Base-by-base conservation (phyloP, 495 filamentous ascomycete species). In the Penicillium bovifimosum region DNA sequence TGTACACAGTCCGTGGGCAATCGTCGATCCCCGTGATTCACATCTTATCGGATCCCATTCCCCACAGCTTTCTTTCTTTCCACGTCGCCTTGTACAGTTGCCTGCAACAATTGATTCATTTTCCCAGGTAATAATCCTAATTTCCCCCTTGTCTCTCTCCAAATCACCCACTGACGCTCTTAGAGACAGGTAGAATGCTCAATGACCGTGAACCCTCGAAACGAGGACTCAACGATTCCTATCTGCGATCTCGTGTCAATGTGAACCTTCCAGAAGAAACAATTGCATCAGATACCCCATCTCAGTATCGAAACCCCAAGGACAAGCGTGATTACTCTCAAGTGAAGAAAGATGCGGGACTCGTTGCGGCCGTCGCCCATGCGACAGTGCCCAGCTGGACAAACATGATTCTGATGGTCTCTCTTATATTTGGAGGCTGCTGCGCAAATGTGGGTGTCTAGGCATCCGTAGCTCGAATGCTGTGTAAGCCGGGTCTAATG, bases 351-450 rank as follows among this genome's bases (percentile, higher is more conserved):
- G 46, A 80, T 83, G 18, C 51, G 9, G 52, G 58, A 6, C 31
- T 71, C 35, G 47, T 68, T 26, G 61, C 66, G 17, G 75, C 72
- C 0, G 64, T 72, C 5, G 69, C 70, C 0, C 74, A 80, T 49
- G 58, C 72, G 11, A 80, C 80, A 13, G 73, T 90, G 47, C 83
- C 86, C 17, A 78, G 78, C 60, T 86, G 84, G 84, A 71, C 88
- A 7, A 80, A 79, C 50, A 75, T 85, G 38, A 70, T 79, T 27
- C 76, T 85, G 55, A 93, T 95, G 76, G 73, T 90, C n/a, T 81
- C 77, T 18, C 76, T 96, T 50, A 98, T 98, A 41, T 96, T 98
- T 65, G 93, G 95, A 34, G 93, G 93, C 32, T 99, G 93, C 65
- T 99, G 93, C 76, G 90, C 91, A 28, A 99, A 97, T 77, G 93